Evolutionary conservation across 2,329 filamentous ascomycete genomes (phyloP), one percentile per base, ranked within the genome.

Genomic region (Talaromyces islandicus): DNA sequence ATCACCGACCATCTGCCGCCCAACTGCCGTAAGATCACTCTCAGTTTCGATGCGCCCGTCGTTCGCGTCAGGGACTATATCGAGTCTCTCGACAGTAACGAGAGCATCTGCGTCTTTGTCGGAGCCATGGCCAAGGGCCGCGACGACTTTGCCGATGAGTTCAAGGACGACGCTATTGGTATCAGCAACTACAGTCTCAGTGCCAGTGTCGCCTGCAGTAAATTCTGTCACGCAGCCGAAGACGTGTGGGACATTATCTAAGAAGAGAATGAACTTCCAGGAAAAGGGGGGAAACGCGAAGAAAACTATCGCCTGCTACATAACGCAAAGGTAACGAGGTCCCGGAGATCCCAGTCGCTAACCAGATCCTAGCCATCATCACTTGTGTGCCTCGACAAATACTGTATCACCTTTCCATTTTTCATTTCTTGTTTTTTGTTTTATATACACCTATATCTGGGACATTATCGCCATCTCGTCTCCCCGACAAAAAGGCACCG

Each of bases 181-280:
- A 97, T 99, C 79, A 97, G 93, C 83, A 96, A 97, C 77, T 99
- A 90, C 83, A 96, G 92, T 71, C 83, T 99, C 64, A 96, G 91
- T 71, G 94, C 94, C 63, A 97, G 93, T 80, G 94, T 99, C 64
- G 93, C 94, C 50, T 99, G 94, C 83, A 97, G 93, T 85, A 99
- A 97, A 77, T 97, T 99, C 82, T 97, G 94, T 78, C 94, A 99
- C 77, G 94, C 93, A 46, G 93, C 92, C 50, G 94, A 99, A 78
- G 94, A 99, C 75, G 88, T 89, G 38, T 99, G 94, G 94, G 87
- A 91, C 72, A 90, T 99, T 68, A 85, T 97, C 70, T 99, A 87
- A 83, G 19, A 24, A 35, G 24, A 21, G 10, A 27, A 19, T n/a
- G n/a, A n/a, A n/a, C n/a, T 14, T 11, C 1, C 32, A 35, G 32